Base-by-base conservation (phyloP, 192 early-diverging fungal genomes). In the Linnemannia hyalina region DNA sequence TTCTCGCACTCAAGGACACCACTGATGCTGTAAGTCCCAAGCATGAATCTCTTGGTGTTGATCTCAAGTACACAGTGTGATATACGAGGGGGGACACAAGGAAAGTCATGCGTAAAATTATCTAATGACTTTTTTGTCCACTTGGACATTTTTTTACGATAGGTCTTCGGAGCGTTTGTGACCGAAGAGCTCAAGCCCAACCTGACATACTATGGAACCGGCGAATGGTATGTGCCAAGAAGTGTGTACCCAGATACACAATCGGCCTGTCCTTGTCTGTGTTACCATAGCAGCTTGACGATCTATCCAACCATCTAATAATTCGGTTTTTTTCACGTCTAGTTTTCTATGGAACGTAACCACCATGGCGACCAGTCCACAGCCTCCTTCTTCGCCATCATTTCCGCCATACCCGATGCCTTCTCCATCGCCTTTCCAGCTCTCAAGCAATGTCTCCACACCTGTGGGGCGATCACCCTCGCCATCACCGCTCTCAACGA, bases 151-250 rank as follows among this genome's bases (percentile, higher is more conserved):
- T 49, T 49, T 22, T 49, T 44, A 49, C 60, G 16, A 60, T 89
- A 96, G 93, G 90, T 96, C 16, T 97, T 97, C 91, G 96, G 96
- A 38, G 95, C 94, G 22, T 97, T 92, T 81, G 71, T 96, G 13
- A 94, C 89, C 46, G 94, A 97, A 73, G 82, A 93, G 7, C 89
- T 96, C 44, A 89, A 91, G 49, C 91, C 92, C 20, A 88, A 89
- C 23, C 83, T 93, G 26, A 88, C 91, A 55, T 97, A 94, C 80
- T 97, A 97, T 60, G 96, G 96, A 29, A 94, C 94, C n/a, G 95
- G 96, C 46, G 94, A 95, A 90, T 95, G 95, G 94, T 95, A 90
- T 75, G 75, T 57, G 29, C 73, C 55, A 20, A 73, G 10, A 54
- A 38, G 13, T 18, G 52, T 32, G 32, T 36, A 15, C 70, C 65